Evolutionary conservation across 768 basidiomycete genomes (phyloP).

Genomic region (Exsudoporus frostii): DNA sequence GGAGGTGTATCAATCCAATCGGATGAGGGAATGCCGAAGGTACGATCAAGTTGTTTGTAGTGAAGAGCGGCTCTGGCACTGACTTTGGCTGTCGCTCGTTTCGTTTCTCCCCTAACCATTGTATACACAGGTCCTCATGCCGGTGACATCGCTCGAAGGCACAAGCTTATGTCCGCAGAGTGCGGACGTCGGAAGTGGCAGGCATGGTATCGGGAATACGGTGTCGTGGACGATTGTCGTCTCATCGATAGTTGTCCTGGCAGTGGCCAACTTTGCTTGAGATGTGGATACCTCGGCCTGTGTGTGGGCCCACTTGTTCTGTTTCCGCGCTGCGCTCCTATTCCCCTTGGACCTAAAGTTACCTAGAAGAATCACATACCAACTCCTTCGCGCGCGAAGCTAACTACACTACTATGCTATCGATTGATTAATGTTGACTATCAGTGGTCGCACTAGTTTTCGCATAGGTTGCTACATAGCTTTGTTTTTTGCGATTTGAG

Average conservation of each 20-base stretch:
- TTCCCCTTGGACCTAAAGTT: not conserved
- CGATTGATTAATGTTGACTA: not conserved
- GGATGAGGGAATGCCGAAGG: slow-evolving; percentile 46
- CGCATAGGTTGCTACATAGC: slow-evolving; percentile 12
- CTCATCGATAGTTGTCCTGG: slow-evolving; percentile 2
- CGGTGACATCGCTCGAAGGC: slow-evolving; percentile 25
- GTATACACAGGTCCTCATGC: slow-evolving; percentile 34
- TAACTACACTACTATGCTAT: slow-evolving; percentile 6
- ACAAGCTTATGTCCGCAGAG: slow-evolving; percentile 21
- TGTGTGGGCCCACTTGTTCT: not conserved
- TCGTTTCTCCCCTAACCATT: not conserved
- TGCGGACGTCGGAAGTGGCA: slow-evolving; percentile 1
- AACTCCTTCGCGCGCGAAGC: not conserved
- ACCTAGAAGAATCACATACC: not conserved
- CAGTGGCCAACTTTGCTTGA: slow-evolving; percentile 6
- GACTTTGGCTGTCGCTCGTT: not conserved
- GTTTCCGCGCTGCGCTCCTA: not conserved
- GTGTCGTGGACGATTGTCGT: slow-evolving; percentile 8
- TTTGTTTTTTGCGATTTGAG: slow-evolving; percentile 8
- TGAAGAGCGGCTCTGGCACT: not conserved
- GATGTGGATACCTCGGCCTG: not conserved
- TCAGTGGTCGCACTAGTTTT: not conserved
- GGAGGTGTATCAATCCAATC: slow-evolving; percentile 42
- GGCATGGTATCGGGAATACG: not conserved
- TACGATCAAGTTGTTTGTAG: slow-evolving; percentile 8